phyloP scores from a whole-genome alignment of 345 rosid species.

The Aegle marmelos region DNA sequence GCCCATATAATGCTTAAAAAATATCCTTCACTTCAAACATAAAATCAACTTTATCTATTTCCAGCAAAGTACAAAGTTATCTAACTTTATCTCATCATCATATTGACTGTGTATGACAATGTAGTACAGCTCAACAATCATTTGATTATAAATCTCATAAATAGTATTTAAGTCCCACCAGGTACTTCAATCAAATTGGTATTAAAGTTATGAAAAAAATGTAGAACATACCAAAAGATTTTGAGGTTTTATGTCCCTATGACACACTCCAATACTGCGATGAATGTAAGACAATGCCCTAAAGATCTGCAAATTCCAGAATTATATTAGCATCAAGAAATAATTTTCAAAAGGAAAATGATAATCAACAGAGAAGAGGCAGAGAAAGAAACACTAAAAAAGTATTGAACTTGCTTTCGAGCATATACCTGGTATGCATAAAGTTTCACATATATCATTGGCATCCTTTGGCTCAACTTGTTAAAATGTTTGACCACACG shows the following conservation, averaged over 20 bases:
- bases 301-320: conserved; percentile 62
- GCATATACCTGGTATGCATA: conserved; percentile 79
- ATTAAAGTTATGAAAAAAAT: not conserved
- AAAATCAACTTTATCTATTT: not conserved
- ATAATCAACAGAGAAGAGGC: not conserved
- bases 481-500: conserved; percentile 90
- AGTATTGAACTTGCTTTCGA: not conserved
- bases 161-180: not conserved
- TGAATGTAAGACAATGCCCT: conserved; percentile 92
- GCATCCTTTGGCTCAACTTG: conserved; percentile 90
- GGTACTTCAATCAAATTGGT: not conserved
- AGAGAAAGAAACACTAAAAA: not conserved
- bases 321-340: not conserved
- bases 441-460: conserved; percentile 84
- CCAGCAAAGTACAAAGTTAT: not conserved
- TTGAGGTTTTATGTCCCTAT: conserved; percentile 98
- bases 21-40: not conserved
- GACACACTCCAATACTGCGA: conserved; percentile 82
- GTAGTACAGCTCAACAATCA: not conserved
- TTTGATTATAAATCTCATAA: not conserved
- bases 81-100: not conserved
- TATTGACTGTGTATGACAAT: not conserved
- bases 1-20: not conserved
- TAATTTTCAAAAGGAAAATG: not conserved
- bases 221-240: conserved; percentile 72